phyloP scores from a whole-genome alignment of 352 stramenopile species.

The Globisporangium paroecandrum region DNA sequence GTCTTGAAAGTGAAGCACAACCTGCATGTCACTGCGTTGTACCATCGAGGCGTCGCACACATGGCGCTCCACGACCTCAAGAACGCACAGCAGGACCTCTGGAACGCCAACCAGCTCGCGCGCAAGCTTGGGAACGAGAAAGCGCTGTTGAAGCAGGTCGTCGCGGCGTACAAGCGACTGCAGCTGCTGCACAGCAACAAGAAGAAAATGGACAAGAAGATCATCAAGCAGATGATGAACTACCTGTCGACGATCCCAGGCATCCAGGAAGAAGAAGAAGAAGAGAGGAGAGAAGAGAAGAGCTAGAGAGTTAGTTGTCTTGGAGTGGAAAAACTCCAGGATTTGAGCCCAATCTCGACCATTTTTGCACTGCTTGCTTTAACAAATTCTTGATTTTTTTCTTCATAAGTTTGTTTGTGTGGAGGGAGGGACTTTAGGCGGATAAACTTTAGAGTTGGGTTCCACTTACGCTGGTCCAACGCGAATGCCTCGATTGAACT shows the following conservation, averaged over 20 bases:
- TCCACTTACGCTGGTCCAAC: constrained; percentile 42
- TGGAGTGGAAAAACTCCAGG: not conserved
- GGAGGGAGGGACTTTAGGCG: not conserved
- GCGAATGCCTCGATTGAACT: constrained; percentile 65
- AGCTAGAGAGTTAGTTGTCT: not conserved
- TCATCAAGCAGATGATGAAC: constrained; percentile 81
- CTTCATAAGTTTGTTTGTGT: not conserved
- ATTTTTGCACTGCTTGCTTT: not conserved
- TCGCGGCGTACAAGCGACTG: constrained; percentile 66
- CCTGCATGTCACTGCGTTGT: constrained; percentile 61
- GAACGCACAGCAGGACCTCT: constrained; percentile 63
- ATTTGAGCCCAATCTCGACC: not conserved
- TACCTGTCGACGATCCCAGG: constrained; percentile 72
- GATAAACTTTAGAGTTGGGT: not conserved
- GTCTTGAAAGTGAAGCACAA: constrained; percentile 39
- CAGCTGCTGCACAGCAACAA: constrained; percentile 68
- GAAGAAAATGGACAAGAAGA: constrained; percentile 77
- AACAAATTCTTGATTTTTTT: constrained; percentile 2
- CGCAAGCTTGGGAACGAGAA: constrained; percentile 32
- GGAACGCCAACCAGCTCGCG: constrained; percentile 57
- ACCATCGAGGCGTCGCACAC: constrained; percentile 61
- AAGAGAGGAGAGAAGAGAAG: not conserved
- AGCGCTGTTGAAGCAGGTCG: constrained; percentile 44
- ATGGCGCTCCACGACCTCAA: constrained; percentile 65
- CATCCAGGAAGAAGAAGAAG: constrained; percentile 35